Conservation (phyloP, 2,329 filamentous ascomycete species). For the Aspergillus sp. region DNA sequence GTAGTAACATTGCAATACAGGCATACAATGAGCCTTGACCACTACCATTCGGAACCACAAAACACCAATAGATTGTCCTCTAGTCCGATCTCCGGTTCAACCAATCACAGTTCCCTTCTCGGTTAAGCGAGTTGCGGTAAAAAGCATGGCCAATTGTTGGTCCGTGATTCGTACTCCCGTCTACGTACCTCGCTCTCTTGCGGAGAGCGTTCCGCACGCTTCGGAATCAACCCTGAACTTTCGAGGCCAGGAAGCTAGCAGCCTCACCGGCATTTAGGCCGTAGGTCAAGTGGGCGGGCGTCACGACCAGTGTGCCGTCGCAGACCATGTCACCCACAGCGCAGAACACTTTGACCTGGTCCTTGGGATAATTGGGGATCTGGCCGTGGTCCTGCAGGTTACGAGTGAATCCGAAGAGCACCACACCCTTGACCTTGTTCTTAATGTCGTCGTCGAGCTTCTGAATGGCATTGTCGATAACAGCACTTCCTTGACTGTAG, state of each 20-base stretch:
- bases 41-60: neutral
- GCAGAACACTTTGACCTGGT: constrained; percentile 19
- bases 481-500: constrained; percentile 36
- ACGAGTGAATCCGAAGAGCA: constrained; percentile 41
- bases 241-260: constrained; percentile 13
- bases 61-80: neutral
- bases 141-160: neutral
- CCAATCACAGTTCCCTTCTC: neutral
- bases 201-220: no score
- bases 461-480: constrained; percentile 37
- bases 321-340: constrained; percentile 21
- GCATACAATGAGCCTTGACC: no score
- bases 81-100: neutral
- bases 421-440: constrained; percentile 32
- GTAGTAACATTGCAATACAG: no score
- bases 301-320: constrained; percentile 15
- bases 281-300: constrained; percentile 18
- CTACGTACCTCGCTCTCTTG: neutral
- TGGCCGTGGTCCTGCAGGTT: constrained; percentile 26
- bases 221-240: constrained; percentile 1
- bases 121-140: neutral
- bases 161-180: neutral
- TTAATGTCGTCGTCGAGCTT: constrained; percentile 21
- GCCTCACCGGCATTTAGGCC: constrained; percentile 11
- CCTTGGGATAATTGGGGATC: constrained; percentile 23